Evolutionary conservation across 257 asterid species (phyloP), one percentile per base, ranked within the genome.

Genomic region (Leptodermis oblonga): DNA sequence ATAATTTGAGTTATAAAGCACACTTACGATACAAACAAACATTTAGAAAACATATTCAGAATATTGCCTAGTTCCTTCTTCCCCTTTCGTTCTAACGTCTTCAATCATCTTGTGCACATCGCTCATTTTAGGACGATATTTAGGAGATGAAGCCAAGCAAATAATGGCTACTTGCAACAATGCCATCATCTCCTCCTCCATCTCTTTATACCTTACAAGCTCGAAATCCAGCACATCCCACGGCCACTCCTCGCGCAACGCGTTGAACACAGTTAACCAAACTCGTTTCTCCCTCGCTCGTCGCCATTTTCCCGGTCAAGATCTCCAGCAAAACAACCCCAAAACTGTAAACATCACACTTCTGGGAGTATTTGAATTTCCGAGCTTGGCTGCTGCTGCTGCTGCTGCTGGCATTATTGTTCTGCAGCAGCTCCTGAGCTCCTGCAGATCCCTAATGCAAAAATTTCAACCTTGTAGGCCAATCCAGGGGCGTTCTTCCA

Each of bases 141-240:
- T 79, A 10, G 83, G 78, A 22, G 64, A 63, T 28, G 73, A 1
- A 72, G 64, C 78, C 76, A 79, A 73, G 62, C 85, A 81, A 71
- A 72, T 56, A 77, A 81, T 77, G 10, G 85, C 82, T 4, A 81
- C 80, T 73, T 81, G 72, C 74, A 81, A 28, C 8, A 81, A 71
- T 43, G 71, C 78, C 54, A 75, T 68, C 82, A 81, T 81, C 45
- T 74, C 80, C 42, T 77, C 76, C 63, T 81, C 85, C 78, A 63
- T 81, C 60, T 74, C 82, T 77, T 74, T 81, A 61, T 77, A 65
- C 56, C 82, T 71, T 39, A 74, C 70, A 17, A 81, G 69, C 70
- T 81, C 85, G 64, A 77, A 77, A 69, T 81, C 85, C 68, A 81
- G 69, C 36, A 74, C 78, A 53, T 81, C 80, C 78, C 82, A 78